Evolutionary conservation across 495 filamentous ascomycete species (phyloP).

Genomic region (Lophiotrema nucula): DNA sequence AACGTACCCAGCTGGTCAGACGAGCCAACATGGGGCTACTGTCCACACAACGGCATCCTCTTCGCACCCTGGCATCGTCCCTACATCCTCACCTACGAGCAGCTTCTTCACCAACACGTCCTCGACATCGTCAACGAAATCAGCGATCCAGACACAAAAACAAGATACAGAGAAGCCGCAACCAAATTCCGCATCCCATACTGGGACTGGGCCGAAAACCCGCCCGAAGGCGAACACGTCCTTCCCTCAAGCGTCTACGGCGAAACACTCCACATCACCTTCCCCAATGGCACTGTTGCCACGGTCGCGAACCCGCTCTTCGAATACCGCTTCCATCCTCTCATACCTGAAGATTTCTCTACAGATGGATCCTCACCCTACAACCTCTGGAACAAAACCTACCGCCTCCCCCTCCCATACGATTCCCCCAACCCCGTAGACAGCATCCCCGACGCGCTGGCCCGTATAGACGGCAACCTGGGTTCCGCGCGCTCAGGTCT

Average conservation of each 20-base stretch:
- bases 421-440: background rate
- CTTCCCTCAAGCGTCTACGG: background rate
- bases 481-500: background rate
- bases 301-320: constrained; percentile 8
- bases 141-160: background rate
- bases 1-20: constrained; percentile 8
- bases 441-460: background rate
- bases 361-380: background rate
- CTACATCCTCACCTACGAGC: constrained; percentile 39
- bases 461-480: background rate
- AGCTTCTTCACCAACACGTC: background rate
- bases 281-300: constrained; percentile 9
- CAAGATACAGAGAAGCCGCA: background rate
- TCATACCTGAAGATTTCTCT: constrained; percentile 6
- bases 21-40: constrained; percentile 36
- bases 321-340: constrained; percentile 10
- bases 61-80: constrained; percentile 18
- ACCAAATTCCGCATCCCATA: constrained; percentile 11
- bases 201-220: constrained; percentile 31
- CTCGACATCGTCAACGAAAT: constrained; percentile 7
- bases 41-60: constrained; percentile 5
- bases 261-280: background rate
- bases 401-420: background rate
- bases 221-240: background rate
- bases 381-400: constrained; percentile 8